Evolutionary conservation across 805 yeast genomes (phyloP).

Genomic region (Kuraishia floccosa): DNA sequence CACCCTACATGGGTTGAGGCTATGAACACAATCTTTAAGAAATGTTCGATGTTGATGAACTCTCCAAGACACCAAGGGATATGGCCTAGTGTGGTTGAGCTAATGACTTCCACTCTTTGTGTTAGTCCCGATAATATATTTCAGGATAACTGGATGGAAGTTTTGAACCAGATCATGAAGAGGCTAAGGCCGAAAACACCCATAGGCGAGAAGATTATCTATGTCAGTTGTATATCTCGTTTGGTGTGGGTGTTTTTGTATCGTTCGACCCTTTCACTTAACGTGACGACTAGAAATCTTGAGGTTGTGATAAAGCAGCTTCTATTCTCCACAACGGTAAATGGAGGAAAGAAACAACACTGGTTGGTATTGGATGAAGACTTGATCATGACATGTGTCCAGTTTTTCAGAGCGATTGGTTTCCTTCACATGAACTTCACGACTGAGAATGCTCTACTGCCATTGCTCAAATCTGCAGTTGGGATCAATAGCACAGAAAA

Average conservation of each 20-base stretch:
- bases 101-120: conserved; percentile 64
- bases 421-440: conserved; percentile 69
- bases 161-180: conserved; percentile 51
- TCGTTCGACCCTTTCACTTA: conserved; percentile 80
- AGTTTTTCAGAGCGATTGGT: conserved; percentile 69
- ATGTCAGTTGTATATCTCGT: conserved; percentile 57
- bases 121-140: conserved; percentile 77
- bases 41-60: conserved; percentile 29
- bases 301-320: conserved; percentile 47
- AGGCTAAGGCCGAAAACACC: conserved; percentile 52
- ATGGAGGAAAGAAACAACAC: conserved; percentile 43
- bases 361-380: conserved; percentile 65
- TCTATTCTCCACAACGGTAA: conserved; percentile 31
- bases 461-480: conserved; percentile 51
- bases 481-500: conserved; percentile 50
- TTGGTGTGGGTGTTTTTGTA: conserved; percentile 84
- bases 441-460: conserved; percentile 67
- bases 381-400: conserved; percentile 56
- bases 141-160: conserved; percentile 53
- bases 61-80: conserved; percentile 28
- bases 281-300: conserved; percentile 72
- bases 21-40: conserved; percentile 45
- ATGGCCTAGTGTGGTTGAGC: conserved; percentile 59
- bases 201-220: conserved; percentile 38
- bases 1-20: conserved; percentile 94